Base-by-base conservation (phyloP, 345 rosid species). In the Lenwebbia sp. region DNA sequence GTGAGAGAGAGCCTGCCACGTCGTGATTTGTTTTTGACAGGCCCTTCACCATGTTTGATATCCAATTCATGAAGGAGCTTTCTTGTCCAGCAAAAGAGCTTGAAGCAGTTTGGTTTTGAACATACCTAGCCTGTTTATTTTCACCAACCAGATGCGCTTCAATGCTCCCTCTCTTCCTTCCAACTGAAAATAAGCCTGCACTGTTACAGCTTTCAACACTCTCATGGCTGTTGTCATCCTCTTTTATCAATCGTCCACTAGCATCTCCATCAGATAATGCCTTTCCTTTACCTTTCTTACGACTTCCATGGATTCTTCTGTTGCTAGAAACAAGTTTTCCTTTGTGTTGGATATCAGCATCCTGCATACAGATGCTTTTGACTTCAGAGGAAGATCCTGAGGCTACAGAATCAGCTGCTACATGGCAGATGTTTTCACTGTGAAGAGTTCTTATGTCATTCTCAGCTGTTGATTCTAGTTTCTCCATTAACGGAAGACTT, bases 61-160 rank as follows among this genome's bases (percentile, higher is more conserved):
- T 97, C 99, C 99, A 96, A 84, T 92, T 95, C 93, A 94, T 87
- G 82, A 97, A 97, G 30, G 99, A 95, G 89, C 99, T 94, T 89
- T 94, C 96, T 40, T 94, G 95, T 87, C 88, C 95, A 51, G 75
- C 56, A 30, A 84, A 88, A 28, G 96, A 90, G 40, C 93, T 83
- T 41, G 96, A 94, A 84, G 92, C 92, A 30, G 93, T 92, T 87
- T 87, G 86, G 76, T 93, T 94, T 82, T 87, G 87, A 54, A 87
- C 83, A 84, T 93, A 89, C 82, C 84, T 90, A 81, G 92, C 88
- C 85, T 91, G 93, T 93, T 96, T 97, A 87, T 92, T 94, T 85
- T 93, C 92, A 1, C 85, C 87, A 58, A 89, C 87, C 91, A 93
- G 86, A 86, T 90, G 92, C 54, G 90, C 90, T 83, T 95, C 98